phyloP scores from a whole-genome alignment of 805 yeast genomes.

The Kodamaea fukazawae region DNA sequence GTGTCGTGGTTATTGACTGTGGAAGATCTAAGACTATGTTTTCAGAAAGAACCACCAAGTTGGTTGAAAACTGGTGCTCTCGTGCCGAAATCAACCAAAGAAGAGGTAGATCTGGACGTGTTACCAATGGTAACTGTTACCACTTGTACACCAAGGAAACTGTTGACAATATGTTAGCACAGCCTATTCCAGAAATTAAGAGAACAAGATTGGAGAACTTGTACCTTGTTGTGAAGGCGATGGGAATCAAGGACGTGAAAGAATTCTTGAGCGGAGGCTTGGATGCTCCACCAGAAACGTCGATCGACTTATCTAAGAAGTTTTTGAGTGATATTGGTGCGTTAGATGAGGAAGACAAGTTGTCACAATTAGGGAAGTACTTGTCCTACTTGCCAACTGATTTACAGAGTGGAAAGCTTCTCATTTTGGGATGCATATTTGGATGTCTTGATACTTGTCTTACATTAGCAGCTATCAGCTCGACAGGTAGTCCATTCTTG shows the following conservation, averaged over 20 bases:
- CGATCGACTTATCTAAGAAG: conserved; percentile 50
- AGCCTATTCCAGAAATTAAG: conserved; percentile 86
- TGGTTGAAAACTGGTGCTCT: conserved; percentile 84
- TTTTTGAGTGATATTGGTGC: conserved; percentile 73
- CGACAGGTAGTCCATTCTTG: conserved; percentile 73
- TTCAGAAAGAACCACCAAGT: conserved; percentile 71
- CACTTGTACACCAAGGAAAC: conserved; percentile 70
- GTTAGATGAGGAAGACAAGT: conserved; percentile 37
- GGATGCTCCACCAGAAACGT: conserved; percentile 67
- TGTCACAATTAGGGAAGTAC: conserved; percentile 78
- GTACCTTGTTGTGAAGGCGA: conserved; percentile 79
- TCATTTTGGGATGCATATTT: conserved; percentile 77
- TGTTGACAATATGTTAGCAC: conserved; percentile 53
- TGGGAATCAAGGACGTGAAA: conserved; percentile 76
- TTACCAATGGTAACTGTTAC: conserved; percentile 75
- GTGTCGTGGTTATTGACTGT: conserved; percentile 85
- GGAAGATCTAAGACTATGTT: conserved; percentile 81
- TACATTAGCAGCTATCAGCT: conserved; percentile 75
- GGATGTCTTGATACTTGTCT: conserved; percentile 76
- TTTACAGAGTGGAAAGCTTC: conserved; percentile 76
- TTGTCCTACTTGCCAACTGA: conserved; percentile 84
- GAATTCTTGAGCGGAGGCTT: conserved; percentile 70
- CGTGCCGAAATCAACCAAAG: conserved; percentile 87
- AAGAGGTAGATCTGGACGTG: conserved; percentile 98
- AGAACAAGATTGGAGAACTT: conserved; percentile 81